Evolutionary conservation across 1,284 basidiomycete genomes (phyloP).

Genomic region (Caloboletus firmus): DNA sequence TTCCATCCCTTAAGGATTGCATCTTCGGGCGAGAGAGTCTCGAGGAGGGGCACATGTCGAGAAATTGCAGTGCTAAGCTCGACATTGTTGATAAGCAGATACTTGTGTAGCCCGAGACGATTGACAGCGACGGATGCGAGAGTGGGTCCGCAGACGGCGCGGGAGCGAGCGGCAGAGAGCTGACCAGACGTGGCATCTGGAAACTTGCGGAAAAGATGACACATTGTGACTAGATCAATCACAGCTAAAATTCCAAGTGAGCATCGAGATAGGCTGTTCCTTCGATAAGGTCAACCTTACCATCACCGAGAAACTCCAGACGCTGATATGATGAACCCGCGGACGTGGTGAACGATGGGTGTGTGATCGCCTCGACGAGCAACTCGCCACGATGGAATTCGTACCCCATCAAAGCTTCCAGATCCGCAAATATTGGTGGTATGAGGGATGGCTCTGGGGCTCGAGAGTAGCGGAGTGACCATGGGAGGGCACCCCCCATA

Average conservation of each 20-base stretch:
- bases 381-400: constrained; percentile 61
- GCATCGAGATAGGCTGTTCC: not conserved
- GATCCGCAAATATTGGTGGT: constrained; percentile 48
- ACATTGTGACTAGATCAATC: constrained; percentile 72
- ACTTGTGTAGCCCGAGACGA: constrained; percentile 65
- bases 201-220: constrained; percentile 71
- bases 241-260: constrained; percentile 49
- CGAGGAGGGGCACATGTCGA: constrained; percentile 58
- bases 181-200: constrained; percentile 71
- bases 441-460: constrained; percentile 36
- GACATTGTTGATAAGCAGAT: constrained; percentile 69
- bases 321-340: constrained; percentile 74
- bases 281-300: constrained; percentile 43
- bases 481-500: constrained; percentile 67
- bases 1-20: constrained; percentile 73
- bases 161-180: constrained; percentile 67
- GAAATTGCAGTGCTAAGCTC: constrained; percentile 64
- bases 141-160: constrained; percentile 72
- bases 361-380: constrained; percentile 75
- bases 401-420: constrained; percentile 72
- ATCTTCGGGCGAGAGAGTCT: constrained; percentile 53
- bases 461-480: constrained; percentile 53
- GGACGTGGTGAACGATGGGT: constrained; percentile 66
- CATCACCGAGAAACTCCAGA: constrained; percentile 83
- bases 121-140: constrained; percentile 69